Evolutionary conservation across 164 flowering plant species (phyloP).

Genomic region (Cinnamomum chago): DNA sequence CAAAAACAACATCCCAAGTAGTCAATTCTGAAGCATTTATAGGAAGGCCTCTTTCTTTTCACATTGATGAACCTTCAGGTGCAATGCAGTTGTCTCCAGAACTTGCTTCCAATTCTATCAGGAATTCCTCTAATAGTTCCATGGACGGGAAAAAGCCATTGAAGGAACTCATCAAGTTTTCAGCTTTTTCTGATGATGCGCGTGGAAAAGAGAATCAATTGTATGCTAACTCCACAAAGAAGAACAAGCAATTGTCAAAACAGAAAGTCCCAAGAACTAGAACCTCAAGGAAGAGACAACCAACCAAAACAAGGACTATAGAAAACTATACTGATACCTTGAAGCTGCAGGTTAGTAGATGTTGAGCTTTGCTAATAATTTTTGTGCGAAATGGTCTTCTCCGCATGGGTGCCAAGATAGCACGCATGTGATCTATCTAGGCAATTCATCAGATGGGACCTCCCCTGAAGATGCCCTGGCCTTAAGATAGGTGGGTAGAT

Average conservation of each 20-base stretch:
- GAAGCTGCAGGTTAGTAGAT: conserved; percentile 37
- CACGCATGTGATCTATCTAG: too few species aligned
- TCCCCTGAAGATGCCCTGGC: background rate
- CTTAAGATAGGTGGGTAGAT: background rate
- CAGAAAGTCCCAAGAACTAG: conserved; percentile 17
- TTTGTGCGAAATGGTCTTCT: too few species aligned
- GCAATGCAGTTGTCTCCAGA: background rate
- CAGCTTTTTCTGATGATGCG: conserved; percentile 33
- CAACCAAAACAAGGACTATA: conserved; percentile 18
- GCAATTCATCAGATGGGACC: background rate
- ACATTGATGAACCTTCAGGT: conserved; percentile 23
- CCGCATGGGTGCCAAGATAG: too few species aligned
- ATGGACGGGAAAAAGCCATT: conserved; percentile 8
- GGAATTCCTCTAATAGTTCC: conserved; percentile 8
- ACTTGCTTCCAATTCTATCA: conserved; percentile 9
- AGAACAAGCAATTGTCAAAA: conserved; percentile 22
- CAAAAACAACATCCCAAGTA: conserved; percentile 23
- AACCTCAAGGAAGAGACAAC: conserved; percentile 35
- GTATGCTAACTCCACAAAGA: conserved; percentile 28
- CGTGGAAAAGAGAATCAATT: conserved; percentile 49
- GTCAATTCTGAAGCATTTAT: conserved; percentile 13
- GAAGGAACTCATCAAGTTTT: conserved; percentile 12
- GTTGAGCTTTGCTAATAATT: background rate
- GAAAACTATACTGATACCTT: conserved; percentile 37
- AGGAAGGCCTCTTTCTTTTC: conserved; percentile 16